Evolutionary conservation across 148 eudicot species (phyloP), one percentile per base, ranked within the genome.

Genomic region (Hydrangea macrophylla): DNA sequence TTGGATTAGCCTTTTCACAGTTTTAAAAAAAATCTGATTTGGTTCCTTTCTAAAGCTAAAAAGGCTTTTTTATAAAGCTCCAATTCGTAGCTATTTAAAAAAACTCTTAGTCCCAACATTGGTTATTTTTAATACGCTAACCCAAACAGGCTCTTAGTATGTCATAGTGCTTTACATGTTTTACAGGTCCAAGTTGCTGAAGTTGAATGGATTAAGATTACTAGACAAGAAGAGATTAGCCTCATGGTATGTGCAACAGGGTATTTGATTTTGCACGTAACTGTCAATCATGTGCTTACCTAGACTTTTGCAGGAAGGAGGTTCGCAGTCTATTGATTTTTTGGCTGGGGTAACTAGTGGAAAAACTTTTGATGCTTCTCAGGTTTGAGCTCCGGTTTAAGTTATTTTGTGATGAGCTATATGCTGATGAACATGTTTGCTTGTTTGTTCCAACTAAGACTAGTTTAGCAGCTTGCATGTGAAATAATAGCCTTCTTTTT

Each of bases 151-250:
- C n/a, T n/a, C n/a, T n/a, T 35, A 32, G 12, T 51, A 32, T 61
- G 63, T 50, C 23, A 62, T 59, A 45, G 50, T 26, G 17, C 33
- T 73, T 50, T 8, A 72, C 66, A 35, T 39, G 24, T 55, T 56
- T 58, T 53, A 72, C 73, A 86, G 91, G 84, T 89, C 30, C 88
- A 82, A 81, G 97, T 92, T 74, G 88, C 97, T 15, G 97, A 87
- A 58, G 67, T 87, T 58, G 97, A 89, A 64, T 92, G 97, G 97
- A 75, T 92, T 48, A 85, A 83, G 76, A 83, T 92, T 70, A 73
- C 68, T 53, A 75, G 86, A 7, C 88, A 80, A 11, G 89, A 82
- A 69, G 82, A 77, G 73, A 74, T 89, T 57, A 89, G 96, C 82
- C 64, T 92, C 58, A 74, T 78, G 89, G 91, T 86, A 82, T 25